A percentile compares a stretch with the other conserved stretches of the same genome.
Evolutionary conservation across 2,329 filamentous ascomycete genomes (phyloP).

Genomic region (Paracorniculantispora psalliotae): DNA sequence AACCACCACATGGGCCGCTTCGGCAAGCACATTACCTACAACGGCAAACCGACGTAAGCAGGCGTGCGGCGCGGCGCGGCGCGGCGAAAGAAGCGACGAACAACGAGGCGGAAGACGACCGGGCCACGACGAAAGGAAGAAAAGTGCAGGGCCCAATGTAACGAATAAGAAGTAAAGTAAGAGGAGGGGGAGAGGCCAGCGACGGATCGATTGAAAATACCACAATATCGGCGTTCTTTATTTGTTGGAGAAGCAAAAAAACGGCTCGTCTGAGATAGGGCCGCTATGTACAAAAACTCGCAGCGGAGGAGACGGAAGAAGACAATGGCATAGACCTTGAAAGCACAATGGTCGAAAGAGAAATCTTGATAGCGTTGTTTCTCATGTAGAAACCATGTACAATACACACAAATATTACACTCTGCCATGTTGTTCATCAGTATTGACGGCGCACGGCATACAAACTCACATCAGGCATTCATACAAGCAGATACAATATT

Average conservation of each 20-base stretch:
- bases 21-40: slow-evolving; percentile 61
- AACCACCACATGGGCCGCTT: slow-evolving; percentile 87
- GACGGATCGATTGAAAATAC: not conserved
- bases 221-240: not conserved
- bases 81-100: not conserved
- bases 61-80: too few species aligned
- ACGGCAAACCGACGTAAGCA: slow-evolving; percentile 30
- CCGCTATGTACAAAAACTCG: slow-evolving; percentile 6
- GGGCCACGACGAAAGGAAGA: too few species aligned
- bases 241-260: not conserved
- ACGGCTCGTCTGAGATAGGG: not conserved
- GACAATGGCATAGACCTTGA: not conserved
- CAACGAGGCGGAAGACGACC: not conserved
- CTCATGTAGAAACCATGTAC: slow-evolving; percentile 7
- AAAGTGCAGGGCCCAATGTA: too few species aligned
- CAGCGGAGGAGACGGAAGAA: not conserved
- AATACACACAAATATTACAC: not conserved
- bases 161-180: not conserved
- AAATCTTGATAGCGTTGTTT: not conserved
- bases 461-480: too few species aligned
- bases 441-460: too few species aligned
- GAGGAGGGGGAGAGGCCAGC: not conserved
- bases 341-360: not conserved
- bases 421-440: not conserved
- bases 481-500: not conserved